These are phyloP conservation scores for Fusarium multiceps DNA, from an alignment of 2,329 filamentous ascomycete species.

Conservation along the genomic window DNA sequence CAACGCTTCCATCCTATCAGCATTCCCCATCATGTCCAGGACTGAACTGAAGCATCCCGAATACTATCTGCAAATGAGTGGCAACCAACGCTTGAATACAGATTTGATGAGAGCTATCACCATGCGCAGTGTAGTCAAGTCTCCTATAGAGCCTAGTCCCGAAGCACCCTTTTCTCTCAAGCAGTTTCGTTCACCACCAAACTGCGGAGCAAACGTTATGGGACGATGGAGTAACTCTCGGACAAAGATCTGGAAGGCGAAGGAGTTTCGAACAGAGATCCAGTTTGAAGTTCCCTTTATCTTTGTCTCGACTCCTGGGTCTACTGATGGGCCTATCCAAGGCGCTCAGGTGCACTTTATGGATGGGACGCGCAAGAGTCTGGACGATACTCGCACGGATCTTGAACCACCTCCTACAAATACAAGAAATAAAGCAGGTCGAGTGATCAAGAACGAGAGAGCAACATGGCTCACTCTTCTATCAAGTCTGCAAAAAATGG, in stretches of 20 bases:
- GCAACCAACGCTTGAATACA: constrained; percentile 1
- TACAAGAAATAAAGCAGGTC: constrained; percentile 8
- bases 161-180: constrained; percentile 16
- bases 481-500: constrained; percentile 20
- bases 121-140: constrained; percentile 13
- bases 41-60: constrained; percentile 16
- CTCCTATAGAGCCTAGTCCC: background rate
- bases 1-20: constrained; percentile 14
- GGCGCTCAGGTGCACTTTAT: constrained; percentile 7
- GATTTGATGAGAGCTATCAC: constrained; percentile 24
- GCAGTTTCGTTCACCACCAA: constrained; percentile 14
- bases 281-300: constrained; percentile 13
- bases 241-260: constrained; percentile 12
- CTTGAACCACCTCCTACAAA: background rate
- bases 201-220: constrained; percentile 22
- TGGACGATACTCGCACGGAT: constrained; percentile 20
- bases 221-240: constrained; percentile 13
- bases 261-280: constrained; percentile 19
- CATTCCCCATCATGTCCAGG: constrained; percentile 25
- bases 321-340: background rate
- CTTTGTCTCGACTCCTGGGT: background rate
- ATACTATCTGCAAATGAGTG: constrained; percentile 15
- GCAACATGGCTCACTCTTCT: constrained; percentile 12
- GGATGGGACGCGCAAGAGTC: constrained; percentile 13
- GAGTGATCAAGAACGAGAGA: constrained; percentile 14